Conservation (phyloP, 2,329 filamentous ascomycete species). For the Xylaria digitata region DNA sequence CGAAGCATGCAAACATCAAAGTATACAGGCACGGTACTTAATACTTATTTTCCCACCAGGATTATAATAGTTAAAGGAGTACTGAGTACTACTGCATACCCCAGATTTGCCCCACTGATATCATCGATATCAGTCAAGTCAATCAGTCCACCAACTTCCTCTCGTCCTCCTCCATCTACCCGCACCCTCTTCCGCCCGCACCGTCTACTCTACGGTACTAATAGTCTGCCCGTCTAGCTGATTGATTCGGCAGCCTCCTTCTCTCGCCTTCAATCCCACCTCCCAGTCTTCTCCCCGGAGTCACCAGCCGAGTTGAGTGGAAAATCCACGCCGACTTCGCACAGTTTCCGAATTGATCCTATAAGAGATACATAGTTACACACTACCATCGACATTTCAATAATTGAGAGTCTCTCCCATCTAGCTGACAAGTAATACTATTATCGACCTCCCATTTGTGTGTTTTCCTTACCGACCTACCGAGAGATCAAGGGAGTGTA, state of each 20-base stretch:
- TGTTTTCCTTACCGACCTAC: not conserved
- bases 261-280: not conserved
- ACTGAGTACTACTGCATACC: conserved; percentile 15
- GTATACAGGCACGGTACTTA: not conserved
- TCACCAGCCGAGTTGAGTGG: not conserved
- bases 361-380: not conserved
- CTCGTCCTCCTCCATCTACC: not conserved
- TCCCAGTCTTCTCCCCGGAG: not conserved
- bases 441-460: not conserved
- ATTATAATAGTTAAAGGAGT: not conserved
- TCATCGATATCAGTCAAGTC: not conserved
- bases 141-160: not conserved
- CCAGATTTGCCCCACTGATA: conserved; percentile 27
- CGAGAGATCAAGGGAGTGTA: not conserved
- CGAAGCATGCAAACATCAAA: too few species aligned
- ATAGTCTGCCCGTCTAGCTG: too few species aligned
- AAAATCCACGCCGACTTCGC: not conserved
- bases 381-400: not conserved
- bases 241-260: too few species aligned
- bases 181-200: not conserved
- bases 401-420: not conserved
- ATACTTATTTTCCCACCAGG: not conserved
- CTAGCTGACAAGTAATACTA: not conserved
- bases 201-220: too few species aligned
- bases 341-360: not conserved